Conservation (phyloP, 2,329 filamentous ascomycete species). For the Ceratocystis eucalypticola region DNA sequence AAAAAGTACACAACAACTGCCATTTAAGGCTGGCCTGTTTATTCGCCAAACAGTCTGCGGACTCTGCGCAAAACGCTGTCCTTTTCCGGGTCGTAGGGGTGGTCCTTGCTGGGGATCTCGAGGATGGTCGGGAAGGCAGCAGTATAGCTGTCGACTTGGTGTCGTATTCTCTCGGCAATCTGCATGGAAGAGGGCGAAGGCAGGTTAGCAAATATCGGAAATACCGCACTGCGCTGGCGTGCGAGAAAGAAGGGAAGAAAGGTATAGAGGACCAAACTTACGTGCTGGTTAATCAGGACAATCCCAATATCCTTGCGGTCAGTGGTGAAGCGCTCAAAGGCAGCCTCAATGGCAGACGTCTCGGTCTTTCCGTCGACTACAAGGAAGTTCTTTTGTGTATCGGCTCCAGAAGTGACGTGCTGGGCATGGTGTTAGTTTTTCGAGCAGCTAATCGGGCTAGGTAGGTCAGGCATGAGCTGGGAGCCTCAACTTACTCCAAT, state of each 20-base stretch:
- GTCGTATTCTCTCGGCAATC: slow-evolving; percentile 88
- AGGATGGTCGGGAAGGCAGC: slow-evolving; percentile 92
- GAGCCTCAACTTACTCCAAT: slow-evolving; percentile 55
- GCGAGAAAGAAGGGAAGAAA: neutral
- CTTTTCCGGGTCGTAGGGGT: slow-evolving; percentile 97
- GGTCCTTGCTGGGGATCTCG: slow-evolving; percentile 97
- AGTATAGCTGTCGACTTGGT: slow-evolving; percentile 80
- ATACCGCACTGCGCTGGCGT: neutral
- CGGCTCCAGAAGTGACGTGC: slow-evolving; percentile 83
- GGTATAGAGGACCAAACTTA: slow-evolving; percentile 31
- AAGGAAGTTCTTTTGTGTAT: slow-evolving; percentile 93
- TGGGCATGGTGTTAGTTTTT: slow-evolving; percentile 27
- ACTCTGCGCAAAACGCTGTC: slow-evolving; percentile 92
- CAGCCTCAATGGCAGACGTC: slow-evolving; percentile 69
- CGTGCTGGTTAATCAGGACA: slow-evolving; percentile 93
- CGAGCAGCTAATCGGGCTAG: neutral
- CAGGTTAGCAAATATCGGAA: neutral
- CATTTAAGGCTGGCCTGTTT: slow-evolving; percentile 23
- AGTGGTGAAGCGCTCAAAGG: slow-evolving; percentile 78
- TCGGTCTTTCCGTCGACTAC: slow-evolving; percentile 94
- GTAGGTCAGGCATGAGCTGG: no score
- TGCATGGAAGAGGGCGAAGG: slow-evolving; percentile 27
- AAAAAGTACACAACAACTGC: neutral
- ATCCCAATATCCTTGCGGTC: slow-evolving; percentile 95
- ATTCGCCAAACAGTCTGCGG: slow-evolving; percentile 53